These are phyloP conservation scores for Acanthamoeba royreba DNA, from an alignment of 208 protist genomes.

Conservation along the genomic window DNA sequence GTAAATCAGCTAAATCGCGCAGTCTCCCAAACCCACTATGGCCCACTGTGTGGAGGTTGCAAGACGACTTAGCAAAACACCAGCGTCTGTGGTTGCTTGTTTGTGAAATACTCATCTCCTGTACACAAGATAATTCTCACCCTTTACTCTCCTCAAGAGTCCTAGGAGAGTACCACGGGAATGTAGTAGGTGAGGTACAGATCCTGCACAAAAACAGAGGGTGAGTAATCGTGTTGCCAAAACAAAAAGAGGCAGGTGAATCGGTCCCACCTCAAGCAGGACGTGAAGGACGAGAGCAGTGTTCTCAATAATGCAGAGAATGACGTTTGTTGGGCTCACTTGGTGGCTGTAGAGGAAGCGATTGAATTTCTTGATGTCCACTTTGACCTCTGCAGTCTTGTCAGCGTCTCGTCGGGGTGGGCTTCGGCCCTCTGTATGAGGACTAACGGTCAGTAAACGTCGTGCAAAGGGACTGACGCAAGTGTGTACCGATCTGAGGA, in stretches of 20 bases:
- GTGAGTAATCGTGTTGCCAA: no score
- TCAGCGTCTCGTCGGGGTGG: conserved; percentile 25
- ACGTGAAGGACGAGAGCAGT: conserved; percentile 27
- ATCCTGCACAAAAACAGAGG: not conserved
- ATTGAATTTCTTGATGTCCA: conserved; percentile 55
- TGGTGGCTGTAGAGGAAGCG: conserved; percentile 52
- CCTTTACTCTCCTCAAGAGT: not conserved
- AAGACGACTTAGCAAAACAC: no score
- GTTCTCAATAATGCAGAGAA: conserved; percentile 34
- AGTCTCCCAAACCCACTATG: no score
- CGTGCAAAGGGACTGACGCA: not conserved
- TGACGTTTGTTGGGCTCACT: conserved; percentile 39
- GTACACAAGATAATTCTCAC: no score
- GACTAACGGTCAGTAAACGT: not conserved
- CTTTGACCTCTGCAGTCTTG: conserved; percentile 48
- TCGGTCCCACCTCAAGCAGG: conserved; percentile 35
- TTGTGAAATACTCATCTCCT: no score
- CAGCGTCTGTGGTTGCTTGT: no score
- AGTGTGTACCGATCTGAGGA: conserved; percentile 41
- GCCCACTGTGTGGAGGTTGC: no score
- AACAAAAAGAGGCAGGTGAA: no score
- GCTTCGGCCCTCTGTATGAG: conserved; percentile 27
- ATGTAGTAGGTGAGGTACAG: conserved; percentile 2
- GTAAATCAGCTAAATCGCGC: no score
- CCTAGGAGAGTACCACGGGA: not conserved